Evolutionary conservation across 371 early-diverging fungal genomes (phyloP).

Genomic region (Mortierella sp.): DNA sequence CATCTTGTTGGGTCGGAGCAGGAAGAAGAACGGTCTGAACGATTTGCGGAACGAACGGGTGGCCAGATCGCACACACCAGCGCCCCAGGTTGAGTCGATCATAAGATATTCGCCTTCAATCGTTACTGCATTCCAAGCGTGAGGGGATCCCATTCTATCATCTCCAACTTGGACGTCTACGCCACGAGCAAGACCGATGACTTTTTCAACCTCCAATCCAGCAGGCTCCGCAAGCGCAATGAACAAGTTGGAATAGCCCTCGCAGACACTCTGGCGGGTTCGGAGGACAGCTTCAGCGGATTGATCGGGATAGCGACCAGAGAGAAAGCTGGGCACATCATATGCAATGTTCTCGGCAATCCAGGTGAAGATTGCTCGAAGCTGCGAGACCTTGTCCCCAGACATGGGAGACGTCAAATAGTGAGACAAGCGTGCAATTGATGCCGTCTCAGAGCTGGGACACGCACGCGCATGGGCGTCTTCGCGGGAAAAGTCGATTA

Average conservation of each 20-base stretch:
- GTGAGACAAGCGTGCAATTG: slow-evolving; percentile 42
- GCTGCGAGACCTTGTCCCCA: slow-evolving; percentile 53
- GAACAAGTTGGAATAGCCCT: slow-evolving; percentile 58
- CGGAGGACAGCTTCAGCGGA: slow-evolving; percentile 52
- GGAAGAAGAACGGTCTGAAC: slow-evolving; percentile 59
- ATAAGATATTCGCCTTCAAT: slow-evolving; percentile 57
- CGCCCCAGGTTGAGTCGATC: slow-evolving; percentile 64
- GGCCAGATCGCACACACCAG: slow-evolving; percentile 47
- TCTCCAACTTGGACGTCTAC: slow-evolving; percentile 51
- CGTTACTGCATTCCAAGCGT: slow-evolving; percentile 60
- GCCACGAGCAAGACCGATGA: slow-evolving; percentile 57
- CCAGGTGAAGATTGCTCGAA: slow-evolving; percentile 60
- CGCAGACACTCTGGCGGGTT: slow-evolving; percentile 56
- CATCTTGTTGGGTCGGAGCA: slow-evolving; percentile 53
- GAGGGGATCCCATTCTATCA: slow-evolving; percentile 42
- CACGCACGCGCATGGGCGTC: slow-evolving; percentile 55
- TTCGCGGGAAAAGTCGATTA: slow-evolving; percentile 51
- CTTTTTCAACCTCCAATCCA: slow-evolving; percentile 45
- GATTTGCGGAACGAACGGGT: slow-evolving; percentile 44
- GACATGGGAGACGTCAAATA: slow-evolving; percentile 56
- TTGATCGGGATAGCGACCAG: slow-evolving; percentile 50
- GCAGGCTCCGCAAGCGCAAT: slow-evolving; percentile 54
- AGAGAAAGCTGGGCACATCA: slow-evolving; percentile 53
- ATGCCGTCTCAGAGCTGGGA: slow-evolving; percentile 39
- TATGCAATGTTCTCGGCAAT: slow-evolving; percentile 57